A percentile compares a stretch with the other conserved stretches of the same genome.
phyloP scores from a whole-genome alignment of 2,329 filamentous ascomycete genomes.

The Coniochaeta sp. region DNA sequence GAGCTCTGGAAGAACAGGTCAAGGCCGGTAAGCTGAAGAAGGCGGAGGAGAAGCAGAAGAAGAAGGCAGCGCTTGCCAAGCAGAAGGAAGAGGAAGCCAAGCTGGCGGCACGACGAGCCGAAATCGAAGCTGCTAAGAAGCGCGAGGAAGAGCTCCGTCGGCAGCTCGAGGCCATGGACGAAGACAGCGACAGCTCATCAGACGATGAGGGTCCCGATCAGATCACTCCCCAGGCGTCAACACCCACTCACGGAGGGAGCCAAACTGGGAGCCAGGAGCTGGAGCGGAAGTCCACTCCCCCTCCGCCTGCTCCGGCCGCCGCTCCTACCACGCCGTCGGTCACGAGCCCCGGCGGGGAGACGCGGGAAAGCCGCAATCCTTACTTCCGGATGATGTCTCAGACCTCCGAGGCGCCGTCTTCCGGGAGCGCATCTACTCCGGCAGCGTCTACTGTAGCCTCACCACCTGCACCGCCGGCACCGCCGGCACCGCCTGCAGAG shows the following conservation, averaged over 20 bases:
- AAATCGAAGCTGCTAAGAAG: slow-evolving; percentile 86
- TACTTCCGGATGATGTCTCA: slow-evolving; percentile 88
- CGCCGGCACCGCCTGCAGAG: slow-evolving; percentile 39
- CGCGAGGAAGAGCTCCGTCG: slow-evolving; percentile 83
- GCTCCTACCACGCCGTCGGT: slow-evolving; percentile 42
- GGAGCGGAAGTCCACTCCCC: slow-evolving; percentile 38
- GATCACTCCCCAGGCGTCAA: slow-evolving; percentile 55
- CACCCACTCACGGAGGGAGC: slow-evolving; percentile 45
- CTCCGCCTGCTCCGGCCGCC: slow-evolving; percentile 28
- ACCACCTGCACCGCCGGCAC: slow-evolving; percentile 33
- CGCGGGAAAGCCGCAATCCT: slow-evolving; percentile 84
- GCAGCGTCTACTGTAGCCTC: slow-evolving; percentile 33
- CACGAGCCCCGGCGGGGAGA: slow-evolving; percentile 36
- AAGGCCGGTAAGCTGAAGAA: slow-evolving; percentile 91
- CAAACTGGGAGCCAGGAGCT: slow-evolving; percentile 46
- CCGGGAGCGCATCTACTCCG: slow-evolving; percentile 23
- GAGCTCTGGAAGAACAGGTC: slow-evolving; percentile 88
- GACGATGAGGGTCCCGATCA: slow-evolving; percentile 75
- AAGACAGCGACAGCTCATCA: slow-evolving; percentile 68
- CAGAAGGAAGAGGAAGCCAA: slow-evolving; percentile 83
- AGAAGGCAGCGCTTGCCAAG: slow-evolving; percentile 80
- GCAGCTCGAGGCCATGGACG: slow-evolving; percentile 70
- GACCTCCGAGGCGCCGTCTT: slow-evolving; percentile 44
- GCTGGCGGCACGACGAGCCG: slow-evolving; percentile 76
- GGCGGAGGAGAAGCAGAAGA: slow-evolving; percentile 88